Evolutionary conservation across 495 filamentous ascomycete species (phyloP).

Genomic region (Filosporella fistucella): DNA sequence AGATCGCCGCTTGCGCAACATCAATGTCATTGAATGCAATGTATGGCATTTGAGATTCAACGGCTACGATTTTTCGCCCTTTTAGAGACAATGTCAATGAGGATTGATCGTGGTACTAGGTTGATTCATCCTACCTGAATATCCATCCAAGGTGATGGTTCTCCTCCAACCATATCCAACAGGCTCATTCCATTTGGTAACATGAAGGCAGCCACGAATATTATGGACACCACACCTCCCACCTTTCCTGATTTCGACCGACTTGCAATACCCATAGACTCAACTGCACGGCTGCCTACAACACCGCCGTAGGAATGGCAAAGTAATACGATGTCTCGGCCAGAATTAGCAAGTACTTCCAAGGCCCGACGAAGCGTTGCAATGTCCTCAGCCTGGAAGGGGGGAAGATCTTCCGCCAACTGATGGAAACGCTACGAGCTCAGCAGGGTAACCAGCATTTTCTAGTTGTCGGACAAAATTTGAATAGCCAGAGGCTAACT

Average conservation of each 20-base stretch:
- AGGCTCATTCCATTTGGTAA: conserved; percentile 1
- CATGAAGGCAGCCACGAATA: conserved; percentile 5
- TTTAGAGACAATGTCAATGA: neutral
- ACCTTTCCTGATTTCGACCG: neutral
- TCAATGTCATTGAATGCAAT: conserved; percentile 5
- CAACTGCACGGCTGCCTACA: conserved; percentile 4
- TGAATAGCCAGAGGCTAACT: neutral
- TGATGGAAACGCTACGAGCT: conserved; percentile 4
- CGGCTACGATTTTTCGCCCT: neutral
- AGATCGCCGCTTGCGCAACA: neutral
- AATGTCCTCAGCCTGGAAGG: conserved; percentile 1
- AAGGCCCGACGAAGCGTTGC: neutral
- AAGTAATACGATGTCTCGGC: conserved; percentile 1
- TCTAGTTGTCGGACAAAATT: neutral
- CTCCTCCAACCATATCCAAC: neutral
- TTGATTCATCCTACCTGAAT: neutral
- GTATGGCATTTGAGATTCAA: neutral
- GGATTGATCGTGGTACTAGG: neutral
- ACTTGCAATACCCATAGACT: conserved; percentile 1
- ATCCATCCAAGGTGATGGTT: conserved; percentile 2
- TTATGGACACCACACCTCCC: conserved; percentile 5
- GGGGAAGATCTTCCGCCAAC: conserved; percentile 1
- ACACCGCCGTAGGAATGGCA: conserved; percentile 11
- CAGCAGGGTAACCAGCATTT: neutral
- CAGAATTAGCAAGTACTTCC: neutral